These are phyloP conservation scores for Anthracocystis walkeri DNA, from an alignment of 1,284 basidiomycete genomes.

Conservation along the genomic window DNA sequence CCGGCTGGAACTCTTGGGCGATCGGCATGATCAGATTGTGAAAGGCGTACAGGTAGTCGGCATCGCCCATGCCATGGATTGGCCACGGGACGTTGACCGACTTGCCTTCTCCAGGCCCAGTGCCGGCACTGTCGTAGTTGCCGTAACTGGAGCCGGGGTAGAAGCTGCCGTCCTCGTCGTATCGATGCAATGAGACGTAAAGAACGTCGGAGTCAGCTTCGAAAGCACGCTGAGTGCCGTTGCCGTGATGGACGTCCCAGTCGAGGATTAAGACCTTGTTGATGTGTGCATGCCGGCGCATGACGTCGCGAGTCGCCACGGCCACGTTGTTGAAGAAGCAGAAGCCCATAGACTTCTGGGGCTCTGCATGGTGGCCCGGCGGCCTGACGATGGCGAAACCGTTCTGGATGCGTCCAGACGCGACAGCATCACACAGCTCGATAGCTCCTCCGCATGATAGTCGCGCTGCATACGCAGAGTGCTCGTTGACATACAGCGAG, in stretches of 20 bases:
- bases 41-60: slow-evolving; percentile 96
- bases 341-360: slow-evolving; percentile 97
- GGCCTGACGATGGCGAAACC: slow-evolving; percentile 95
- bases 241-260: slow-evolving; percentile 99
- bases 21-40: slow-evolving; percentile 97
- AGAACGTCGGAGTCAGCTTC: slow-evolving; percentile 89
- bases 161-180: slow-evolving; percentile 79
- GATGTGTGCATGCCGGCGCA: slow-evolving; percentile 75
- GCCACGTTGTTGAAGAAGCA: slow-evolving; percentile 99
- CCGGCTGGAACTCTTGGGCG: slow-evolving; percentile 93
- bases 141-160: slow-evolving; percentile 94
- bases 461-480: slow-evolving; percentile 85
- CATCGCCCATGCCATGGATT: slow-evolving; percentile 85
- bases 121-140: slow-evolving; percentile 84
- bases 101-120: slow-evolving; percentile 79
- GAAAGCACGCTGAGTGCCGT: slow-evolving; percentile 95
- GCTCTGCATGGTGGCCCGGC: slow-evolving; percentile 98
- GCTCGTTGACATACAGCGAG: slow-evolving; percentile 89
- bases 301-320: slow-evolving; percentile 77
- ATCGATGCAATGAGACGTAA: slow-evolving; percentile 96
- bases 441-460: slow-evolving; percentile 95
- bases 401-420: slow-evolving; percentile 82
- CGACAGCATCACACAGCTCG: slow-evolving; percentile 88
- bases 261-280: slow-evolving; percentile 88
- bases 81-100: slow-evolving; percentile 98